These are phyloP conservation scores for Sugiyamaella qingdaonensis DNA, from an alignment of 805 yeast genomes.

Conservation along the genomic window DNA sequence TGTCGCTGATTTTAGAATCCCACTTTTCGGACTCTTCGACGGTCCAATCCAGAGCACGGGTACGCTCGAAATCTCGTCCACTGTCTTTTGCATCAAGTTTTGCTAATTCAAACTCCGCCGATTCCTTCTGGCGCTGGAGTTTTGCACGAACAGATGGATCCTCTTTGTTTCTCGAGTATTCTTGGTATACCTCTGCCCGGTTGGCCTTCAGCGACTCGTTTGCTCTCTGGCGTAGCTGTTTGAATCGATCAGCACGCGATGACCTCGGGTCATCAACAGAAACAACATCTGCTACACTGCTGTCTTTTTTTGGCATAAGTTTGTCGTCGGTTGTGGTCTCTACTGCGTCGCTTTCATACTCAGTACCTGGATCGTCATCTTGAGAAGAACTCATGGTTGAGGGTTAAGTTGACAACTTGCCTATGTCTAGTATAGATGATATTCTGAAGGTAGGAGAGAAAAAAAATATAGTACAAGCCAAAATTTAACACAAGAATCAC, in stretches of 20 bases:
- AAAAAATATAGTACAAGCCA: not conserved
- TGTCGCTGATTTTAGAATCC: constrained; percentile 41
- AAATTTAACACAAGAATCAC: not conserved
- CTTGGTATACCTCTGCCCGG: constrained; percentile 37
- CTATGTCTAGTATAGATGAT: constrained; percentile 6
- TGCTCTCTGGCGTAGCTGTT: constrained; percentile 30
- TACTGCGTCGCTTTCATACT: not conserved
- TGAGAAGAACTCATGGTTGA: not conserved
- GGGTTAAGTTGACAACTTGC: not conserved
- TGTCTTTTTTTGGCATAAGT: not conserved
- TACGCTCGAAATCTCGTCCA: constrained; percentile 41
- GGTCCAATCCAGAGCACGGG: constrained; percentile 51
- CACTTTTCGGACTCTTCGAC: constrained; percentile 63
- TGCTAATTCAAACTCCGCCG: constrained; percentile 39
- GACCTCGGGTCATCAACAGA: not conserved
- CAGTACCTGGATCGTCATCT: not conserved
- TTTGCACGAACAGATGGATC: constrained; percentile 28
- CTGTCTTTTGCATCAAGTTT: constrained; percentile 34
- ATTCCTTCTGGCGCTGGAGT: constrained; percentile 32
- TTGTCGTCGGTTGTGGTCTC: not conserved
- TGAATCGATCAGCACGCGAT: constrained; percentile 27
- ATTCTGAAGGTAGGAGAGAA: constrained; percentile 3
- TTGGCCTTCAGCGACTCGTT: constrained; percentile 32
- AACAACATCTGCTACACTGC: not conserved
- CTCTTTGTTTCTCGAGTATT: constrained; percentile 28